Evolutionary conservation across 192 early-diverging fungal genomes (phyloP).

Genomic region (Coemansia sp.): DNA sequence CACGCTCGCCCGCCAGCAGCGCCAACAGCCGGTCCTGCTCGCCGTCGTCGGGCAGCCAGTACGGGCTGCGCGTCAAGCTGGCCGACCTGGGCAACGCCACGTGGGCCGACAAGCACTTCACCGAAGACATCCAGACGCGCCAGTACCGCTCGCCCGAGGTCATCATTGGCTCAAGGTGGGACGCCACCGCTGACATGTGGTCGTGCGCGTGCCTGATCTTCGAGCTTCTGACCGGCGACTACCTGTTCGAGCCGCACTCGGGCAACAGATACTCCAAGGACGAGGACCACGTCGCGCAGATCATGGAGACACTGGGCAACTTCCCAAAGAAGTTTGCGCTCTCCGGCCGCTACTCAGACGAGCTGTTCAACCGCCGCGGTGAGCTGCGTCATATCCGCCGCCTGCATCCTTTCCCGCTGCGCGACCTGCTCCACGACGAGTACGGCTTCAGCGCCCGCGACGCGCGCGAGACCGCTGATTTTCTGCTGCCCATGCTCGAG

Average conservation of each 20-base stretch:
- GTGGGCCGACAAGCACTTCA: slow-evolving; percentile 95
- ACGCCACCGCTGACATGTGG: slow-evolving; percentile 89
- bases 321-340: slow-evolving; percentile 79
- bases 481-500: slow-evolving; percentile 83
- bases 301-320: slow-evolving; percentile 89
- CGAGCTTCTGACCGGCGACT: slow-evolving; percentile 92
- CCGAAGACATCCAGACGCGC: slow-evolving; percentile 95
- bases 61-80: slow-evolving; percentile 80
- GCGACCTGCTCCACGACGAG: slow-evolving; percentile 88
- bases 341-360: slow-evolving; percentile 79
- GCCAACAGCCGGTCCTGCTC: slow-evolving; percentile 12
- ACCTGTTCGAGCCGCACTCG: slow-evolving; percentile 91
- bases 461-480: slow-evolving; percentile 73
- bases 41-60: slow-evolving; percentile 13
- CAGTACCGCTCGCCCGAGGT: slow-evolving; percentile 97
- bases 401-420: slow-evolving; percentile 78
- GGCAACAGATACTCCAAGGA: slow-evolving; percentile 84
- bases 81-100: slow-evolving; percentile 97
- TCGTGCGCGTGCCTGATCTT: slow-evolving; percentile 93
- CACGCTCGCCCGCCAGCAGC: slow-evolving; percentile 10
- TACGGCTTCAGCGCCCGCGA: slow-evolving; percentile 74
- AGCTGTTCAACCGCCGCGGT: slow-evolving; percentile 88
- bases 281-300: slow-evolving; percentile 97
- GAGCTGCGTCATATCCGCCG: slow-evolving; percentile 87
- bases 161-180: slow-evolving; percentile 86